Percentiles rank a stretch among this genome's conserved stretches.
Evolutionary conservation across 2,329 filamentous ascomycete species (phyloP).

Genomic region (Aspergillus fischeri): DNA sequence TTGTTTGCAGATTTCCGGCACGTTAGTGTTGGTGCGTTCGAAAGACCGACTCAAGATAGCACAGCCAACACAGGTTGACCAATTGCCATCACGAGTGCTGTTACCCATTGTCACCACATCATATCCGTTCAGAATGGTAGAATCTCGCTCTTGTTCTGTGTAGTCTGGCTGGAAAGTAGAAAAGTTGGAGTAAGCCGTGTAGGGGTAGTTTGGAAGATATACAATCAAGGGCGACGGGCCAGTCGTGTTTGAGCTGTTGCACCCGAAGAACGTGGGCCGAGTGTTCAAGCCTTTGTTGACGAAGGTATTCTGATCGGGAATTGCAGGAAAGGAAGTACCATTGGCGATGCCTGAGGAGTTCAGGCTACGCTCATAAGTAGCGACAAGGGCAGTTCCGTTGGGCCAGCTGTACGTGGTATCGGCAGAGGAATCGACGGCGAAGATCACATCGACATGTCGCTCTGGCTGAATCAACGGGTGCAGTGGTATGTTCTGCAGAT

Average conservation of each 20-base stretch:
- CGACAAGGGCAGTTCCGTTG: slow-evolving; percentile 68
- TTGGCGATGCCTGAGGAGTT: slow-evolving; percentile 53
- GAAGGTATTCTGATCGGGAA: slow-evolving; percentile 71
- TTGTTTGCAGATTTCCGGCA: slow-evolving; percentile 64
- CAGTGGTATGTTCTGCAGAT: slow-evolving; percentile 71
- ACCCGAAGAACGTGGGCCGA: slow-evolving; percentile 73
- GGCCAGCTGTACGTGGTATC: slow-evolving; percentile 66
- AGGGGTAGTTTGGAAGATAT: slow-evolving; percentile 85
- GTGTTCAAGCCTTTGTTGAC: slow-evolving; percentile 69
- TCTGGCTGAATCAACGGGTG: slow-evolving; percentile 68
- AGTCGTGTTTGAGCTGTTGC: slow-evolving; percentile 60
- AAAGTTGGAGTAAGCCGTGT: slow-evolving; percentile 69
- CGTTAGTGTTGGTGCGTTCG: slow-evolving; percentile 59
- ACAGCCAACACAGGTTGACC: slow-evolving; percentile 78
- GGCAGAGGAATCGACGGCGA: slow-evolving; percentile 70
- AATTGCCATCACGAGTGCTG: slow-evolving; percentile 64
- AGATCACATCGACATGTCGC: slow-evolving; percentile 70
- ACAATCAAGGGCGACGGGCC: slow-evolving; percentile 63
- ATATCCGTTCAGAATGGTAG: slow-evolving; percentile 82
- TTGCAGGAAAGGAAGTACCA: slow-evolving; percentile 62
- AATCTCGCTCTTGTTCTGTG: slow-evolving; percentile 62
- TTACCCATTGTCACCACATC: slow-evolving; percentile 77
- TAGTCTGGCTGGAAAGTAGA: slow-evolving; percentile 69
- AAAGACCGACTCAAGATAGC: slow-evolving; percentile 73
- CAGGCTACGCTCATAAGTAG: slow-evolving; percentile 64